Conservation (phyloP, 805 yeast genomes). For the Kuraishia molischiana region DNA sequence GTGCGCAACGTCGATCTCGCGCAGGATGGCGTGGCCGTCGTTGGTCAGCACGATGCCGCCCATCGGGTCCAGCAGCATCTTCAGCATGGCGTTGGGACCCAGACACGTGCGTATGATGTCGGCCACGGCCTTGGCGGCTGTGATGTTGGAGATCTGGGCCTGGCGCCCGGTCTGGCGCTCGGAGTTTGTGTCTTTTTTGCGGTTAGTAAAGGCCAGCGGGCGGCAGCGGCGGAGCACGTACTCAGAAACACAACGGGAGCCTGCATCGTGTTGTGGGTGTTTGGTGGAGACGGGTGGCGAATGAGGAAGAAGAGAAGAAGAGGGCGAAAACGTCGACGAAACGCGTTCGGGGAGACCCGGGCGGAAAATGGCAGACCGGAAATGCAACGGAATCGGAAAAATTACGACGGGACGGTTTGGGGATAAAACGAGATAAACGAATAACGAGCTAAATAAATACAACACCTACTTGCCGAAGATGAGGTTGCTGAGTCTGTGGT, state of each 20-base stretch:
- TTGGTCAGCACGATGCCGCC: slow-evolving; percentile 94
- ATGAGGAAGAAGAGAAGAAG: background rate
- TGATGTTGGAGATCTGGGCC: slow-evolving; percentile 93
- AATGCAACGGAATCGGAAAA: no score
- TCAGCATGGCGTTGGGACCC: slow-evolving; percentile 98
- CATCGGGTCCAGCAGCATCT: slow-evolving; percentile 95
- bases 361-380: background rate
- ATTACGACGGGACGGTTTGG: no score
- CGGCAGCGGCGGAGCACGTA: slow-evolving; percentile 16
- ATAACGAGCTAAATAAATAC: background rate
- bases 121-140: slow-evolving; percentile 99
- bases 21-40: slow-evolving; percentile 96
- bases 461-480: background rate
- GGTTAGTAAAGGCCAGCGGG: slow-evolving; percentile 1
- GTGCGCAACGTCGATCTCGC: slow-evolving; percentile 96
- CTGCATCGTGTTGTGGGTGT: slow-evolving; percentile 45
- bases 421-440: no score
- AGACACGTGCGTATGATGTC: slow-evolving; percentile 96
- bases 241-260: slow-evolving; percentile 79
- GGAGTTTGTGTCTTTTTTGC: slow-evolving; percentile 74
- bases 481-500: background rate
- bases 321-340: background rate
- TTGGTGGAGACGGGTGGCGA: slow-evolving; percentile 1
- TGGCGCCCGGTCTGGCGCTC: slow-evolving; percentile 95
- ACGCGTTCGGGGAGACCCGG: background rate